Evolutionary conservation across 352 stramenopile species (phyloP).

Genomic region (Globisporangium acanthophoron): DNA sequence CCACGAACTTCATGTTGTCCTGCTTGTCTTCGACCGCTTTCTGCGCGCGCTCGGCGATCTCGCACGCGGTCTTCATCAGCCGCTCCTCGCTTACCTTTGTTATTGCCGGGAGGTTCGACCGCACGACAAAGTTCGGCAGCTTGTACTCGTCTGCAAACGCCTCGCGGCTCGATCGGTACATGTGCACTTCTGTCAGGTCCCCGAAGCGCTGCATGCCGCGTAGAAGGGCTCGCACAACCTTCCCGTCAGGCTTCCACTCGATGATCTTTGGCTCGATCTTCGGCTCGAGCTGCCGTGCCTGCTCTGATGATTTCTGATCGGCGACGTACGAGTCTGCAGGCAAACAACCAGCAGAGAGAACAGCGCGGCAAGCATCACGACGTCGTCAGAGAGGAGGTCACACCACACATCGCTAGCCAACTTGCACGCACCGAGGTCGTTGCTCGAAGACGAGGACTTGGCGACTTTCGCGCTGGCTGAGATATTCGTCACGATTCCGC

Average conservation of each 20-base stretch:
- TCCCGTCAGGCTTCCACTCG: slow-evolving; percentile 46
- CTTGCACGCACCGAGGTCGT: slow-evolving; percentile 18
- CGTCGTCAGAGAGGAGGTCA: background rate
- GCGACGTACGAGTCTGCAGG: slow-evolving; percentile 20
- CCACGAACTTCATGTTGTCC: slow-evolving; percentile 68
- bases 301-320: slow-evolving; percentile 16
- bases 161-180: slow-evolving; percentile 34
- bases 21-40: slow-evolving; percentile 54
- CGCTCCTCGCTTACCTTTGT: slow-evolving; percentile 55
- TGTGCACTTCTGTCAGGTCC: slow-evolving; percentile 66
- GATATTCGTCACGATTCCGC: slow-evolving; percentile 48
- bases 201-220: slow-evolving; percentile 71
- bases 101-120: slow-evolving; percentile 42
- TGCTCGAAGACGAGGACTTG: slow-evolving; percentile 21
- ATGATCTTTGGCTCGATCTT: slow-evolving; percentile 33
- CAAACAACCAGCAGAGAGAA: background rate
- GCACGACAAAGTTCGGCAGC: slow-evolving; percentile 66
- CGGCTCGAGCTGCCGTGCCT: slow-evolving; percentile 36
- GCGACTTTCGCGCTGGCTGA: slow-evolving; percentile 41
- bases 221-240: slow-evolving; percentile 65
- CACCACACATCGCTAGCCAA: background rate
- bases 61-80: slow-evolving; percentile 48
- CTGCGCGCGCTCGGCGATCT: slow-evolving; percentile 56
- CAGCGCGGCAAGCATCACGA: background rate
- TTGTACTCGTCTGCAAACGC: slow-evolving; percentile 78